Percentiles rank a stretch among this genome's conserved stretches.
Conservation (phyloP, 1,284 basidiomycete species). For the Boletus semigastroideus region DNA sequence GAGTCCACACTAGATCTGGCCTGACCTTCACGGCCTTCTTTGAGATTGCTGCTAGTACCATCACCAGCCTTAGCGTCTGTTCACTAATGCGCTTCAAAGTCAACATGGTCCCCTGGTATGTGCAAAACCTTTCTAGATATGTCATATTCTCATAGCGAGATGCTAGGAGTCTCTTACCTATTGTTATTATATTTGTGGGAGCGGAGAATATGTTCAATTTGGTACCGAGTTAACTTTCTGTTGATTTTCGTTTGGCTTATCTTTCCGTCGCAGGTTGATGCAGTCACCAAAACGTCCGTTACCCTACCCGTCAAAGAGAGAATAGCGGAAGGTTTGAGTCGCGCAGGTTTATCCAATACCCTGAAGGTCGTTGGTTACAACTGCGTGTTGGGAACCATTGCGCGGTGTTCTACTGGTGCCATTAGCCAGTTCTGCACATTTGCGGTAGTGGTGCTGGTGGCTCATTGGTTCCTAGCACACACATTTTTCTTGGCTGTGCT, state of each 20-base stretch:
- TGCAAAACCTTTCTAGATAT: slow-evolving; percentile 1
- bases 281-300: slow-evolving; percentile 87
- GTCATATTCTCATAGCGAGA: slow-evolving; percentile 10
- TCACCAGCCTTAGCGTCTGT: slow-evolving; percentile 91
- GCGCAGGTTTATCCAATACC: slow-evolving; percentile 89
- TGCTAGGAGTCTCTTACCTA: slow-evolving; percentile 79
- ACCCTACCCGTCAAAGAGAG: slow-evolving; percentile 90
- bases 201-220: slow-evolving; percentile 97
- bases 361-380: slow-evolving; percentile 91
- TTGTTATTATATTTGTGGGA: slow-evolving; percentile 94
- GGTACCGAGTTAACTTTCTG: slow-evolving; percentile 45
- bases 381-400: slow-evolving; percentile 76
- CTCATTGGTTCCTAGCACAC: slow-evolving; percentile 94
- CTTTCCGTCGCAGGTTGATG: slow-evolving; percentile 62
- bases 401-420: slow-evolving; percentile 74
- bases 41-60: slow-evolving; percentile 87
- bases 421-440: slow-evolving; percentile 94
- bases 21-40: slow-evolving; percentile 92
- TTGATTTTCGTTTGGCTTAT: slow-evolving; percentile 2
- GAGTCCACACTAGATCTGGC: slow-evolving; percentile 90
- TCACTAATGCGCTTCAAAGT: slow-evolving; percentile 83
- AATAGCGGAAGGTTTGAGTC: slow-evolving; percentile 85
- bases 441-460: slow-evolving; percentile 90
- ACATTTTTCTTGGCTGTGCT: slow-evolving; percentile 91
- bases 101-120: slow-evolving; percentile 83